Evolutionary conservation across 2,329 filamentous ascomycete genomes (phyloP), one percentile per base, ranked within the genome.

Genomic region (Aureobasidium sp.): DNA sequence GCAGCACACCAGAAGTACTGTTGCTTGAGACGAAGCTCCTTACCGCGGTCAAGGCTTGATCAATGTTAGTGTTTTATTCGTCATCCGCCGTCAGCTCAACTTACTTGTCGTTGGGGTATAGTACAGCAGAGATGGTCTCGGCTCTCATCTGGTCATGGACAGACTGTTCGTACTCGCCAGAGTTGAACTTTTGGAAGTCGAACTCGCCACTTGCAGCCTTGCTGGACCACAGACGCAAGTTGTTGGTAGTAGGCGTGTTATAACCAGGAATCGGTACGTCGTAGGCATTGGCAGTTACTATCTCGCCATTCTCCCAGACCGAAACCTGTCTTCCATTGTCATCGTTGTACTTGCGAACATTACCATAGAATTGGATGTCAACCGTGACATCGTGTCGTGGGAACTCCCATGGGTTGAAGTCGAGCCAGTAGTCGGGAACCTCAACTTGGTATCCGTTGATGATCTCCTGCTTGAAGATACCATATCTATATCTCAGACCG

Each of bases 1-100:
- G 94, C 94, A 59, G 94, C 92, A 71, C 96, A 96, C 94, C 94
- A 99, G 79, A 99, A 99, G 82, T 99, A 99, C 75, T 99, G 94
- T 76, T 99, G 94, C 83, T 99, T 99, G 75, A 99, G 78, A 59
- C 94, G 90, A 65, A 99, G 85, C 79, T 99, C 94, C 77, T 99
- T 99, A 65, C 94, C 94, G 67, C 91, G 85, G 67, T 97, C 93
- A 48, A 99, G 84, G 76, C 96, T 97, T 76, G 97, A 93, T 6
- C n/a, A 7, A 1, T 36, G 27, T 59, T 11, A 59, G 57, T 39
- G 16, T 3, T 10, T n/a, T 9, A 27, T n/a, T 25, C 10, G 8
- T 15, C 11, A 9, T 25, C 9, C 10, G 2, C 8, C 4, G 27
- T 21, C 9, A 5, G 9, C 10, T 21, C 27, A 34, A 59, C 57